Evolutionary conservation across 1,139 yeast species (phyloP), one percentile per base, ranked within the genome.

Genomic region (Debaryomyces sp.): DNA sequence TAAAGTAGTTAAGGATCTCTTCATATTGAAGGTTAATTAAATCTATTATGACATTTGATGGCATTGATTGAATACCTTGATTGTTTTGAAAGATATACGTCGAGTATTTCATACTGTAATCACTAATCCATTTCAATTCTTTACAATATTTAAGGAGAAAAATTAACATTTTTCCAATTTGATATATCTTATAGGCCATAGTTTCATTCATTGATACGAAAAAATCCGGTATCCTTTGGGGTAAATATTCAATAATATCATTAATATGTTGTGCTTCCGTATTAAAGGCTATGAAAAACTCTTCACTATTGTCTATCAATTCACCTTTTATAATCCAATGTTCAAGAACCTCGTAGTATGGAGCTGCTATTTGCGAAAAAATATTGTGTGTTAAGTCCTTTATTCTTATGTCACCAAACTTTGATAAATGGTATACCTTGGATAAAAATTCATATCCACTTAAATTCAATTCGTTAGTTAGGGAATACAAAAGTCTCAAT

Each of bases 121-220:
- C 63, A 51, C 69, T 70, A 27, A 71, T 56, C 78, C 78, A 75
- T 43, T 63, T 61, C 26, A 76, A 58, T 52, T 75, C 78, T 46
- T 66, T 63, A 53, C 97, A 88, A 44, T 81, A 80, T 32, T 73
- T 74, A 42, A 84, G 81, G 41, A 94, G 68, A 60, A 87, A 92
- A 35, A 83, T 77, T n/a, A 87, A 71, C 13, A 89, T 81, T 55
- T 87, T 85, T 1, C 99, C 99, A 23, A 88, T 84, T 50, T 89
- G 89, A 56, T 78, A 87, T 8, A 88, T 80, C 54, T 80, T 78
- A 23, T 70, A 63, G 1, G 89, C 84, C 1, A 80, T 66, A 13
- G 68, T 67, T 6, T 61, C 60, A 40, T 65, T 60, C 37, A 68
- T 60, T 15, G 51, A 57, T 1, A 78, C 63, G 47, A 87, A 69